Base-by-base conservation (phyloP, 345 rosid species). In the Eucalyptus curtisii region DNA sequence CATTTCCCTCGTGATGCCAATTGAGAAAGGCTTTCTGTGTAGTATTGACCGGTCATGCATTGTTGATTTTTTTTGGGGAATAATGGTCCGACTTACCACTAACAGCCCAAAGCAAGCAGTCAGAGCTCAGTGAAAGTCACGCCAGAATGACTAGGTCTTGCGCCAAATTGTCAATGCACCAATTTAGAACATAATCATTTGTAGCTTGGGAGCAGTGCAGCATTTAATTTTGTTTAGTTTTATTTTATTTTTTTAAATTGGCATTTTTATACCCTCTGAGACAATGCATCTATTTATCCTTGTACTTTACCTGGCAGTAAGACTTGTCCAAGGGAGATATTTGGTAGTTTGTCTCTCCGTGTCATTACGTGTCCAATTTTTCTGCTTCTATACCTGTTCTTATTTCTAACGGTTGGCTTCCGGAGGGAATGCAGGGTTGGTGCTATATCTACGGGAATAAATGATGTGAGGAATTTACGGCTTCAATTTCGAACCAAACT, bases 381-480 rank as follows among this genome's bases (percentile, higher is more conserved):
- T 61, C 9, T n/a, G 17, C 68, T 61, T 27, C 71, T 30, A 61
- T 61, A 13, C 33, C 68, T 30, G 17, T 61, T 59, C 66, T 3
- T 11, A 25, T 59, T 25, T 25, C 66, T 59, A 61, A 13, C 1
- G 4, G 16, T 61, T 61, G 68, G 31, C 4, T 61, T 30, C 31
- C 3, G 48, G 19, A 30, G 27, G 1, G 22, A 47, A 87, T 87
- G 53, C n/a, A 92, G 94, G 87, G 45, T 89, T 57, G 87, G 76
- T 89, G 90, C 91, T 27, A 92, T 16, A 61, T 61, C 68, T 61
- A 61, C 33, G 0, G 33, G 16, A 61, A 30, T 12, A 30, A 61
- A 61, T 61, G 68, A 61, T 61, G 33, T 27, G 33, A 61, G 33
- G 30, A 61, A 30, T 0, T 61, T 61, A 61, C 33, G 33, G 33